Evolutionary conservation across 345 rosid species (phyloP), one percentile per base, ranked within the genome.

Genomic region (Citropsis articulata): DNA sequence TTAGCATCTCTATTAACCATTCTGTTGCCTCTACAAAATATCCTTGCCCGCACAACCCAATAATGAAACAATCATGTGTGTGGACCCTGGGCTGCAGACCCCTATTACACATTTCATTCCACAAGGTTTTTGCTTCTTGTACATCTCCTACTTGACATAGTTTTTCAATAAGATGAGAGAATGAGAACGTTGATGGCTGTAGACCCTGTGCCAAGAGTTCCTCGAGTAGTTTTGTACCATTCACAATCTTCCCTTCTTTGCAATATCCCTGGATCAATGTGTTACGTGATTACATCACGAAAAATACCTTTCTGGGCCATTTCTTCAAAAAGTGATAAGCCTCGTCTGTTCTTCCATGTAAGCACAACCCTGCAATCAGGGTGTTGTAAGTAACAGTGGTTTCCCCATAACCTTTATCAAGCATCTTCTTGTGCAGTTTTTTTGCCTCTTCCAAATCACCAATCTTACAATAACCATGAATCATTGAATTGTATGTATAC

Each of bases 241-340:
- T 77, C 35, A 10, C 73, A 31, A 84, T 36, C 81, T 81, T 88
- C 30, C 87, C 84, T 45, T 84, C 73, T 76, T 72, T 83, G 82
- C 90, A 87, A 81, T 86, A 88, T 10, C 90, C 89, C 66, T 35
- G 62, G 70, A 92, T 81, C 81, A 93, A 78, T 66, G 73, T 75
- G 71, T 88, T 84, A 92, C 0, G 93, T 88, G 79, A 86, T 35
- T 19, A 79, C 66, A 38, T 90, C 85, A 7, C 79, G 82, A 77
- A 16, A 77, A 66, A 89, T 78, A 60, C 97, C 95, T 76, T 69
- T 92, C 33, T 50, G 83, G 57, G 83, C 65, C 98, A 90, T 90
- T 69, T 80, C 86, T 77, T 88, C 72, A 75, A 88, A 90, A 92
- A 62, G 67, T 57, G 73, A 56, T 81, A 57, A 33, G 93, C 98